phyloP scores from a whole-genome alignment of 257 asterid species.

The Solanum tarijense region DNA sequence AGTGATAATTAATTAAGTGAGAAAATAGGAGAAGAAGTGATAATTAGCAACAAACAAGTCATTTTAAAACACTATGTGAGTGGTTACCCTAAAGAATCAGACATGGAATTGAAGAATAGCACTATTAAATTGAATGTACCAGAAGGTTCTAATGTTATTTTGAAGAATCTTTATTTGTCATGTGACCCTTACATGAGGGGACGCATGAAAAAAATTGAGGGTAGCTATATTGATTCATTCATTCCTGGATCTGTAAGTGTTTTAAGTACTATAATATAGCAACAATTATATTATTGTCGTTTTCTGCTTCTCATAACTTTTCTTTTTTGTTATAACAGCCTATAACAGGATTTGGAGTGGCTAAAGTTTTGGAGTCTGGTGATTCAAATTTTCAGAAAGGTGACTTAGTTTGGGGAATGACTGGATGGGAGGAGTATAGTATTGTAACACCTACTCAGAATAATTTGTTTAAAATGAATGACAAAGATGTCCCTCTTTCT shows the following conservation, averaged over 20 bases:
- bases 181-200: neutral
- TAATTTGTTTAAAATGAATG: too few species aligned
- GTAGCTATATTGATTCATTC: neutral
- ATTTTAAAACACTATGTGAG: neutral
- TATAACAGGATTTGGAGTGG: neutral
- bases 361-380: neutral
- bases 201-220: neutral
- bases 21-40: neutral
- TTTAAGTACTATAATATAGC: neutral
- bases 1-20: neutral
- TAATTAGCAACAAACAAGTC: neutral
- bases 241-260: neutral
- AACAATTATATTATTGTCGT: too few species aligned
- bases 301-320: too few species aligned
- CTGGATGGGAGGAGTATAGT: neutral
- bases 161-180: neutral
- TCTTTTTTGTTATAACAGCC: neutral
- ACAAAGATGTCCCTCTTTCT: too few species aligned
- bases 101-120: neutral
- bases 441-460: neutral
- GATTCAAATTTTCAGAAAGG: neutral
- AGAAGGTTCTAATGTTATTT: neutral
- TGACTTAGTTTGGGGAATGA: neutral
- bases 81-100: neutral
- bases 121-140: neutral